Evolutionary conservation across 257 asterid genomes (phyloP).

Genomic region (Ilex aquifolium): DNA sequence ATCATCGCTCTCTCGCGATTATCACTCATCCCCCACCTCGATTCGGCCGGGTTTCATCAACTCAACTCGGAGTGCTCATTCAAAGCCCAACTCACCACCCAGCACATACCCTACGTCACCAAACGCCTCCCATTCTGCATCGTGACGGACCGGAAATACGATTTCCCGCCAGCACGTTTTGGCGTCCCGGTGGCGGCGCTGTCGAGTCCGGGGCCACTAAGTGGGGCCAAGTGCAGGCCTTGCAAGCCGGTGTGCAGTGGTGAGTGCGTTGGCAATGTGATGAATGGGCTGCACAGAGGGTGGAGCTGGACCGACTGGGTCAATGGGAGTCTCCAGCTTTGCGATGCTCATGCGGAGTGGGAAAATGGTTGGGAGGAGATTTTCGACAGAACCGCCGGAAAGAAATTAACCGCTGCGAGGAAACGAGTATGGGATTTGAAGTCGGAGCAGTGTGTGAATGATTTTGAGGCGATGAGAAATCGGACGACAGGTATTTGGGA

Average conservation of each 20-base stretch:
- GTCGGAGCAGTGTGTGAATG: constrained; percentile 47
- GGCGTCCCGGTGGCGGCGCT: constrained; percentile 84
- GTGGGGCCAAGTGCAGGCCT: constrained; percentile 89
- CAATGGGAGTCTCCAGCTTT: constrained; percentile 46
- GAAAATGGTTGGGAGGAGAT: constrained; percentile 65
- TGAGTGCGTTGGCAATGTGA: constrained; percentile 54
- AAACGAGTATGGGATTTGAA: constrained; percentile 35
- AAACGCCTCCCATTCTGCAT: constrained; percentile 64
- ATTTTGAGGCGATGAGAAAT: constrained; percentile 43
- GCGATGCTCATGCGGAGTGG: constrained; percentile 78
- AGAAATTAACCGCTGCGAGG: constrained; percentile 40
- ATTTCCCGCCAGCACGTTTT: constrained; percentile 48
- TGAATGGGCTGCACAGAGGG: constrained; percentile 37
- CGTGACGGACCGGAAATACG: constrained; percentile 65
- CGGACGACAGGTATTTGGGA: constrained; percentile 47
- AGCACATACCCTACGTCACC: constrained; percentile 34
- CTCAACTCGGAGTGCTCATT: constrained; percentile 83
- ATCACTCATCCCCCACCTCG: constrained; percentile 62
- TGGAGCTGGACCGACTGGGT: constrained; percentile 98
- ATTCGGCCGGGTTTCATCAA: constrained; percentile 43
- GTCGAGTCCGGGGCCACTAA: constrained; percentile 75
- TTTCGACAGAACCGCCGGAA: constrained; percentile 54
- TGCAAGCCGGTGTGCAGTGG: constrained; percentile 61
- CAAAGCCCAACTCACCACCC: constrained; percentile 70
- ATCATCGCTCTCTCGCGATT: constrained; percentile 78